Evolutionary conservation across 2,329 filamentous ascomycete species (phyloP), one percentile per base, ranked within the genome.

Genomic region (Aureobasidium sp.): DNA sequence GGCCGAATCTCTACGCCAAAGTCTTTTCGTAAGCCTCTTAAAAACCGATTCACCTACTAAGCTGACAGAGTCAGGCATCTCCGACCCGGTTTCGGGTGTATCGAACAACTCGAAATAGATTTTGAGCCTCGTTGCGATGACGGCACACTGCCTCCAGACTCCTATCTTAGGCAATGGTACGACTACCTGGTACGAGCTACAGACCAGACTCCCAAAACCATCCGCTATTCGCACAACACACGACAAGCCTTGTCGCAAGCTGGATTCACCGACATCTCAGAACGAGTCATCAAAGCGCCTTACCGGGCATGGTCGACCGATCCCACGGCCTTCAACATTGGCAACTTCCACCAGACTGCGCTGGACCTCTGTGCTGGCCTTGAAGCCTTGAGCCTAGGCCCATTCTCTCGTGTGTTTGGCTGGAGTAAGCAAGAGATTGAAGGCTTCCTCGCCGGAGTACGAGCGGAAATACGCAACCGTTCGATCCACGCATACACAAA

Each of bases 41-140:
- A 10, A 19, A 29, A 25, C 5, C n/a, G 43, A 38, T 50, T 43
- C 59, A 57, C 61, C 38, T 40, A 58, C 35, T 37, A 42, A 57
- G 63, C 69, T 73, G 68, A 72, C 57, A 10, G 53, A 38, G 33
- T 15, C 64, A 90, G 87, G 57, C 89, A 95, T 69, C 79, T 96
- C 27, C 85, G 84, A 66, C 90, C 90, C 1, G 86, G 86, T 1
- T 80, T 77, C 42, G 93, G 92, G 58, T 82, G 81, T 69, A 80
- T 96, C 60, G 92, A 97, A 73, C 90, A 95, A 66, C 83, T 95
- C 50, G 93, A 97, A 71, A 87, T 97, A 59, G 90, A 97, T 73
- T 89, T 89, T 73, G 78, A 82, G 50, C 90, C 90, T 19, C 84
- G 84, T 55, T 88, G 84, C 68, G 86, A 90, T 64, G 84, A 89